A percentile compares a stretch with the other conserved stretches of the same genome.
phyloP scores from a whole-genome alignment of 2,329 filamentous ascomycete species.

The Chrysosporium keratinophilum region DNA sequence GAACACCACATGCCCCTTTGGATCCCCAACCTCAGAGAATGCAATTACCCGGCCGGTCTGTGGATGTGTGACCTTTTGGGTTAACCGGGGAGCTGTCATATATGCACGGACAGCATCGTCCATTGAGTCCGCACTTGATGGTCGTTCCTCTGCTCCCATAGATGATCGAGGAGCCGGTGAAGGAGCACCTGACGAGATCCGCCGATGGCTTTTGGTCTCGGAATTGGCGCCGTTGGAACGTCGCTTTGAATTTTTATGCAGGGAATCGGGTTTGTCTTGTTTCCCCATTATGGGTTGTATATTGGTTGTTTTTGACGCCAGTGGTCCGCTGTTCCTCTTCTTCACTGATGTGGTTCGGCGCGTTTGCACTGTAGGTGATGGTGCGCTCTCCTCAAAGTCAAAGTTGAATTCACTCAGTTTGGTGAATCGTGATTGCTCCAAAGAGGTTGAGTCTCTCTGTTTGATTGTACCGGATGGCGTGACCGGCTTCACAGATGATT shows the following conservation, averaged over 20 bases:
- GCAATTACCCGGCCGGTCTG: slow-evolving; percentile 80
- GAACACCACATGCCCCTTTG: slow-evolving; percentile 82
- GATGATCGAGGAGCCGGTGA: slow-evolving; percentile 11
- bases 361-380: slow-evolving; percentile 58
- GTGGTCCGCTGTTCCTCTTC: slow-evolving; percentile 22
- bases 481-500: slow-evolving; percentile 13
- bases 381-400: slow-evolving; percentile 52
- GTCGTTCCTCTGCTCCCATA: slow-evolving; percentile 36
- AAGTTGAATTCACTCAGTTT: slow-evolving; percentile 24
- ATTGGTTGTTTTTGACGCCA: slow-evolving; percentile 23
- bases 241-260: slow-evolving; percentile 22
- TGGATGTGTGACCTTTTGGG: slow-evolving; percentile 77
- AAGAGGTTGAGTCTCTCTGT: slow-evolving; percentile 1
- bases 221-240: slow-evolving; percentile 25
- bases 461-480: neutral
- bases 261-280: slow-evolving; percentile 22
- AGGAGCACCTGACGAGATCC: slow-evolving; percentile 26
- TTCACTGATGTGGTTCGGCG: slow-evolving; percentile 36
- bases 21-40: slow-evolving; percentile 92
- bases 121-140: slow-evolving; percentile 71
- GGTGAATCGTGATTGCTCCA: slow-evolving; percentile 9
- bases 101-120: slow-evolving; percentile 82
- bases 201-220: slow-evolving; percentile 25
- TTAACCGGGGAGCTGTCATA: slow-evolving; percentile 69
- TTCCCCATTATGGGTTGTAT: slow-evolving; percentile 20